Percentiles rank a stretch among this genome's conserved stretches.
Evolutionary conservation across 441 rosid genomes (phyloP).

Genomic region (Populus hybrid): DNA sequence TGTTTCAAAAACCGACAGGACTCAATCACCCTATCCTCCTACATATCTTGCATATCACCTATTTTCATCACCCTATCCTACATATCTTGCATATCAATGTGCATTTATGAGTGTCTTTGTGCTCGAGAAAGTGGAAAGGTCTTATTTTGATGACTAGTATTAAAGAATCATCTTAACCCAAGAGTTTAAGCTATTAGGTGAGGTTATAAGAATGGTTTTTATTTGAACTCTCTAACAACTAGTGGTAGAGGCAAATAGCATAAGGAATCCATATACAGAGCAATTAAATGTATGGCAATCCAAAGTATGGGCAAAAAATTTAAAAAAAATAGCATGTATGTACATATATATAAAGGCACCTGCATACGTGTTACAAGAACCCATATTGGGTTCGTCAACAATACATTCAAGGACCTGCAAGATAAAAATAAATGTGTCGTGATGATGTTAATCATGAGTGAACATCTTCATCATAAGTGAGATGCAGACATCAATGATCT

Average conservation of each 20-base stretch:
- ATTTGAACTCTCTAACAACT: too few relatives aligned
- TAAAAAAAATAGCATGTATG: background rate
- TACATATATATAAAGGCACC: slow-evolving; percentile 28
- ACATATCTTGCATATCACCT: background rate
- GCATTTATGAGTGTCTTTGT: background rate
- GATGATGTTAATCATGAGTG: background rate
- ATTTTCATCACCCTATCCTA: background rate
- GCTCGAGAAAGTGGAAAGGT: background rate
- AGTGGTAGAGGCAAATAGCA: background rate
- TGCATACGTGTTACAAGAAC: slow-evolving; percentile 77
- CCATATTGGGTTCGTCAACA: slow-evolving; percentile 64
- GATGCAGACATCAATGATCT: background rate
- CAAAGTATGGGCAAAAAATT: background rate
- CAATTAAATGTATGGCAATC: background rate
- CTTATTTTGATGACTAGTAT: background rate
- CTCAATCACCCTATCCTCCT: background rate
- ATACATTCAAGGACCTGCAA: slow-evolving; percentile 63
- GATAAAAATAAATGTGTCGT: slow-evolving; percentile 9
- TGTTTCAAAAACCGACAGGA: background rate
- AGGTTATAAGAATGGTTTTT: too few relatives aligned
- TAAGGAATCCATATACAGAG: background rate
- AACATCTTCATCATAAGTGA: background rate
- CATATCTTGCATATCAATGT: background rate
- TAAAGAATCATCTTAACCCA: too few relatives aligned
- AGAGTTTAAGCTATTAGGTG: too few relatives aligned